Evolutionary conservation across 2,329 filamentous ascomycete genomes (phyloP).

Genomic region (Colletotrichum sublineola): DNA sequence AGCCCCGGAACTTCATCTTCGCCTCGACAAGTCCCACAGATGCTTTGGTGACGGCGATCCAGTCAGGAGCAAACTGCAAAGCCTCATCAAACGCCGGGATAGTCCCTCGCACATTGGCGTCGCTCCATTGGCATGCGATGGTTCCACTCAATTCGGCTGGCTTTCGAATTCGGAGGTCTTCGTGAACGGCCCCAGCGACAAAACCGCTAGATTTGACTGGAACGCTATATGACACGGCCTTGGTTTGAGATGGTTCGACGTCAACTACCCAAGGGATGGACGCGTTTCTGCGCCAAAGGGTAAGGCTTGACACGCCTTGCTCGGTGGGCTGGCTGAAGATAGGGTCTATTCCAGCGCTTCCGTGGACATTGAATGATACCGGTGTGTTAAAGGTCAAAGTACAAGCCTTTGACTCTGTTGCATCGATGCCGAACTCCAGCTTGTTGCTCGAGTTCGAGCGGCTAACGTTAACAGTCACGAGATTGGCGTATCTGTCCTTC

Average conservation of each 20-base stretch:
- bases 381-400: slow-evolving; percentile 75
- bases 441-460: slow-evolving; percentile 53
- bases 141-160: slow-evolving; percentile 66
- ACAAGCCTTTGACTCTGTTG: slow-evolving; percentile 83
- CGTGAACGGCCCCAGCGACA: slow-evolving; percentile 41
- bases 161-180: slow-evolving; percentile 48
- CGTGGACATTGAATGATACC: slow-evolving; percentile 71
- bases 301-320: slow-evolving; percentile 75
- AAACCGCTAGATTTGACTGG: slow-evolving; percentile 16
- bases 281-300: slow-evolving; percentile 88
- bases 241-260: slow-evolving; percentile 62
- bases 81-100: slow-evolving; percentile 91
- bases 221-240: background rate
- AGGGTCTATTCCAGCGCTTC: slow-evolving; percentile 69
- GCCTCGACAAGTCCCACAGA: slow-evolving; percentile 33
- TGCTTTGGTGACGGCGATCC: slow-evolving; percentile 81
- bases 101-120: slow-evolving; percentile 77
- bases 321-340: slow-evolving; percentile 75
- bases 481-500: slow-evolving; percentile 60
- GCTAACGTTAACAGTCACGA: slow-evolving; percentile 76
- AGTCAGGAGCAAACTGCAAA: slow-evolving; percentile 79
- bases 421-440: slow-evolving; percentile 76
- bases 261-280: slow-evolving; percentile 81
- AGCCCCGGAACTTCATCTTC: slow-evolving; percentile 15
- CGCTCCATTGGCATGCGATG: slow-evolving; percentile 88